Conservation (phyloP, 192 early-diverging fungal genomes). For the Coemansia sp. region DNA sequence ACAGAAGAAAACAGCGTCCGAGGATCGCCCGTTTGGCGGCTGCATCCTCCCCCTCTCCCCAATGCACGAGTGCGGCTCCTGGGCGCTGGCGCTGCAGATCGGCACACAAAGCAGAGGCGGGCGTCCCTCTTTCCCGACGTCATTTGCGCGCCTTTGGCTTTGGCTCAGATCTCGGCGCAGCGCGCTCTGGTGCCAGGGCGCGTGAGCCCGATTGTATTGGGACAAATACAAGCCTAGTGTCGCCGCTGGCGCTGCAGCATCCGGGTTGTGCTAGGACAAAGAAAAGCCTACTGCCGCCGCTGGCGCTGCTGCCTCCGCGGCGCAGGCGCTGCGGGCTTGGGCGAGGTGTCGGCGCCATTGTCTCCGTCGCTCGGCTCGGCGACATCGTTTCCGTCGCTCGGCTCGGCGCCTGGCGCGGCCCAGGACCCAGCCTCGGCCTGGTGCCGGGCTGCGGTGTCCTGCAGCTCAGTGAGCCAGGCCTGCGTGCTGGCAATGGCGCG, state of each 20-base stretch:
- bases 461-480: conserved; percentile 54
- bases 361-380: neutral
- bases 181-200: too few relatives aligned
- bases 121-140: neutral
- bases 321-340: neutral
- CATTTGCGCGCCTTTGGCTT: neutral
- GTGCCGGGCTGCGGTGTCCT: conserved; percentile 31
- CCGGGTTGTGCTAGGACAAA: neutral
- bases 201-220: too few relatives aligned
- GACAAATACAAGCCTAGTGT: too few relatives aligned
- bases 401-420: conserved; percentile 1
- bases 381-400: neutral
- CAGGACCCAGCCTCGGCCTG: conserved; percentile 16
- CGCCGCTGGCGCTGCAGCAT: neutral
- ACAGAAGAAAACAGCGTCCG: neutral
- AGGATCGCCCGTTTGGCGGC: too few relatives aligned
- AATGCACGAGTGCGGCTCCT: too few relatives aligned
- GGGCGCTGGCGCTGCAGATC: too few relatives aligned
- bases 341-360: neutral
- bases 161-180: too few relatives aligned
- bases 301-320: conserved; percentile 3
- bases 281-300: neutral
- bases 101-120: neutral
- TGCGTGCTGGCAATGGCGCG: conserved; percentile 52
- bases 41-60: neutral